Conservation (phyloP, 2,329 filamentous ascomycete species). For the Cryphonectria radicalis region DNA sequence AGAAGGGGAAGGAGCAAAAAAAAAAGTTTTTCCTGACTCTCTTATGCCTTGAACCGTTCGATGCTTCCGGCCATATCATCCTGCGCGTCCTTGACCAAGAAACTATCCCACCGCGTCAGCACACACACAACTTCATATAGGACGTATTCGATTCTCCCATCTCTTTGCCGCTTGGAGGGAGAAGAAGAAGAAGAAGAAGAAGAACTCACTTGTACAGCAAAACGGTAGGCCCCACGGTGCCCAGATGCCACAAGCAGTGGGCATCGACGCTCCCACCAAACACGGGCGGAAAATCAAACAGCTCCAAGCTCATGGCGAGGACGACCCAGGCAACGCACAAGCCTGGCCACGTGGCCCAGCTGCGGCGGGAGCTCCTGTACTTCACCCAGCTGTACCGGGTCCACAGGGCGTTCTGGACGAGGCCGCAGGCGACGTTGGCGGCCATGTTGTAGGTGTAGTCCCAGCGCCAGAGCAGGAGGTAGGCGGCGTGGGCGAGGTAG, state of each 20-base stretch:
- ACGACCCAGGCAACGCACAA: conserved; percentile 91
- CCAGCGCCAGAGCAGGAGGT: conserved; percentile 85
- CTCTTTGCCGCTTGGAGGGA: background rate
- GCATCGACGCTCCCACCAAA: conserved; percentile 83
- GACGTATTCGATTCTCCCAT: background rate
- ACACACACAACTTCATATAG: conserved; percentile 33
- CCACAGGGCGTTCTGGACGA: conserved; percentile 84
- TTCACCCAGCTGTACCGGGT: conserved; percentile 77
- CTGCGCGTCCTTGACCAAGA: conserved; percentile 81
- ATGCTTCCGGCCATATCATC: conserved; percentile 71
- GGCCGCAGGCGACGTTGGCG: conserved; percentile 83
- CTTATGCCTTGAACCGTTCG: conserved; percentile 70
- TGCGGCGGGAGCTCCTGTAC: conserved; percentile 71
- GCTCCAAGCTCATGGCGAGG: conserved; percentile 91
- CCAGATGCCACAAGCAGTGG: conserved; percentile 93
- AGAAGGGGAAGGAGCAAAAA: no score
- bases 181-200: background rate
- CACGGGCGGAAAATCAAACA: conserved; percentile 86
- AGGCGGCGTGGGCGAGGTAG: conserved; percentile 78
- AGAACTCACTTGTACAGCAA: conserved; percentile 90
- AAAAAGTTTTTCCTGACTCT: background rate
- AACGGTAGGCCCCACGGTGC: conserved; percentile 84
- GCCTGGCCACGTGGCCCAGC: conserved; percentile 89
- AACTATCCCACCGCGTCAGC: conserved; percentile 55
- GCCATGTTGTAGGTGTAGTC: conserved; percentile 99